Evolutionary conservation across 768 basidiomycete species (phyloP), one percentile per base, ranked within the genome.

Genomic region (Kwoniella sp.): DNA sequence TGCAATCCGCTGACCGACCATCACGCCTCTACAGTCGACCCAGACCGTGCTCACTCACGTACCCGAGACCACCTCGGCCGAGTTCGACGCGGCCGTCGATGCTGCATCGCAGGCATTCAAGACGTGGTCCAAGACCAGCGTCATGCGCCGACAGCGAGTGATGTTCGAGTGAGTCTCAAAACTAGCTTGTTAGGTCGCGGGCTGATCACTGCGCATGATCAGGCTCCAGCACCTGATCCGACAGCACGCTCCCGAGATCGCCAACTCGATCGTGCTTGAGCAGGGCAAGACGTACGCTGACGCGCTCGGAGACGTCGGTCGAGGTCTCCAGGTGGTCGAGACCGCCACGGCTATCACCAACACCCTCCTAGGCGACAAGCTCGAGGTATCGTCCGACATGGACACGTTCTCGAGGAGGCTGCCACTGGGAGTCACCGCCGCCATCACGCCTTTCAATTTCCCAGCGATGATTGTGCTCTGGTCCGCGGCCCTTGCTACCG

Each of bases 381-480:
- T 95, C 38, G 93, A 98, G 80, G 77, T 96, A 17, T 87, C 86
- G 76, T 89, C 84, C 73, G 92, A 95, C 71, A 96, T 96, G 92
- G 87, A 74, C 69, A 95, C 92, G 2, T 83, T 88, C 55, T 84
- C 86, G 14, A 82, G 91, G 43, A 82, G 83, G 60, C 74, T 89
- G 15, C 89, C 92, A 2, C 78, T 96, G 5, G 92, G 92, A 47
- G 90, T 98, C 27, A 87, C 85, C 57, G 89, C 71, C 19, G 76
- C 77, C 46, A 77, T 80, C 49, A 77, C 77, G 28, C 93, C 93
- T 7, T 77, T 76, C 71, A 77, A 76, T 61, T 76, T 76, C 57
- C 75, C 73, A 1, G 74, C 63, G 19, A 68, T 67, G 69, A 96
- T 96, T 65, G 93, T 92, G 0, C 79, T 98, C 6, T 98, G 93